Conservation (phyloP, 2,329 filamentous ascomycete species). For the Colletotrichum sp. region DNA sequence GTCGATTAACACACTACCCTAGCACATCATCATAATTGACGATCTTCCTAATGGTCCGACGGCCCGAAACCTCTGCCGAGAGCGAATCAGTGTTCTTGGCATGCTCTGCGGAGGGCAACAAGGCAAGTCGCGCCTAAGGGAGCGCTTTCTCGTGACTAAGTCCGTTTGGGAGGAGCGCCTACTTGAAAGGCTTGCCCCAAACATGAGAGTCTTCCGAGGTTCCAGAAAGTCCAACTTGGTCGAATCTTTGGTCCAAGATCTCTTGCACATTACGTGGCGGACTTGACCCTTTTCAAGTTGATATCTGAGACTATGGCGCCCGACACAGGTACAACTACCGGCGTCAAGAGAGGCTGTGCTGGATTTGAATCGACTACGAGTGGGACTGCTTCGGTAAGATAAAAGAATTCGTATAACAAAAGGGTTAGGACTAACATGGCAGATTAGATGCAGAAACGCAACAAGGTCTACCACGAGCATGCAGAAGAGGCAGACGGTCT, state of each 20-base stretch:
- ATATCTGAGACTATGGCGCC: not conserved
- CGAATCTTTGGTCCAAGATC: not conserved
- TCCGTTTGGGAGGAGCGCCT: not conserved
- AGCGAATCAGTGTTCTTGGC: not conserved
- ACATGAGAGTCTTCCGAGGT: not conserved
- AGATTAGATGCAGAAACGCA: not conserved
- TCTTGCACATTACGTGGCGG: not conserved
- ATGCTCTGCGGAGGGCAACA: not conserved
- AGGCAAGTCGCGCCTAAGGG: not conserved
- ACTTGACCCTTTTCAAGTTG: not conserved
- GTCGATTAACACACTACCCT: not conserved
- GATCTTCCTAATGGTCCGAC: not conserved
- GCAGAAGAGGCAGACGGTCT: not conserved
- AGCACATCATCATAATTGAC: not conserved
- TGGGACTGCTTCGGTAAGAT: not conserved
- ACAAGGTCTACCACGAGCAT: not conserved
- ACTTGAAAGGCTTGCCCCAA: not conserved
- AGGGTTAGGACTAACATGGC: too few relatives aligned
- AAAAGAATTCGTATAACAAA: not conserved
- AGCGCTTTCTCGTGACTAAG: not conserved
- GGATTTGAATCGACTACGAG: not conserved
- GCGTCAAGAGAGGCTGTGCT: not conserved
- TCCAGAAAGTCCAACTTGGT: not conserved
- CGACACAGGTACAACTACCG: not conserved
- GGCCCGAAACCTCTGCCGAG: not conserved